Conservation (phyloP, 345 rosid genomes). For the Geranium rotundifolium region DNA sequence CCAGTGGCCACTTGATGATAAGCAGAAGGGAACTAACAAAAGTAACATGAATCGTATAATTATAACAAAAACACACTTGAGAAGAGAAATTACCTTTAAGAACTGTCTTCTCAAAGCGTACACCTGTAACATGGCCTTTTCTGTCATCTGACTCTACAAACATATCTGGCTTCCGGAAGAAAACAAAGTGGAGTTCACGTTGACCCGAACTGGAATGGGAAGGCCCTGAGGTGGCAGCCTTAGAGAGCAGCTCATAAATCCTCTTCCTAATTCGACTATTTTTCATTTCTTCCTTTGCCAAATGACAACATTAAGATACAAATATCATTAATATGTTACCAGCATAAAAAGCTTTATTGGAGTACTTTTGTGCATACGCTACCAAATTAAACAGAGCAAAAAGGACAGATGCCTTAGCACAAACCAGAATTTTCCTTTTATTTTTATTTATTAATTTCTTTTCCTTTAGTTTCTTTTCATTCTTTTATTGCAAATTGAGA, state of each 20-base stretch:
- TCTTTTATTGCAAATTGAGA: no score
- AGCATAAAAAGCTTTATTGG: no score
- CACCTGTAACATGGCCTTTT: slow-evolving; percentile 56
- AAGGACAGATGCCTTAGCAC: no score
- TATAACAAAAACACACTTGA: background rate
- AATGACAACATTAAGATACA: no score
- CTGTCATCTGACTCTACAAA: slow-evolving; percentile 53
- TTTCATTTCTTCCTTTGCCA: slow-evolving; percentile 67
- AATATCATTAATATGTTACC: no score
- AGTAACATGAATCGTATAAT: background rate
- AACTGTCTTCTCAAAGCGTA: slow-evolving; percentile 64
- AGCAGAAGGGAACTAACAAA: background rate
- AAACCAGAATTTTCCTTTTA: no score
- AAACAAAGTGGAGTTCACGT: slow-evolving; percentile 75
- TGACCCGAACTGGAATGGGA: slow-evolving; percentile 37
- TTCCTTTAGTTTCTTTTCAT: no score
- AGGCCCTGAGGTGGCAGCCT: slow-evolving; percentile 36
- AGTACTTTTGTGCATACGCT: no score
- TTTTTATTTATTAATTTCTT: no score
- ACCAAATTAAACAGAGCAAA: no score
- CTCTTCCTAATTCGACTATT: slow-evolving; percentile 52
- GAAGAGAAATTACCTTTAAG: slow-evolving; percentile 42
- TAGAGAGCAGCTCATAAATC: slow-evolving; percentile 61
- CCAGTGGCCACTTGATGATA: background rate
- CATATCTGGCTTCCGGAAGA: slow-evolving; percentile 63